Conservation (phyloP, 2,329 filamentous ascomycete genomes). For the Penicillium digitatum region DNA sequence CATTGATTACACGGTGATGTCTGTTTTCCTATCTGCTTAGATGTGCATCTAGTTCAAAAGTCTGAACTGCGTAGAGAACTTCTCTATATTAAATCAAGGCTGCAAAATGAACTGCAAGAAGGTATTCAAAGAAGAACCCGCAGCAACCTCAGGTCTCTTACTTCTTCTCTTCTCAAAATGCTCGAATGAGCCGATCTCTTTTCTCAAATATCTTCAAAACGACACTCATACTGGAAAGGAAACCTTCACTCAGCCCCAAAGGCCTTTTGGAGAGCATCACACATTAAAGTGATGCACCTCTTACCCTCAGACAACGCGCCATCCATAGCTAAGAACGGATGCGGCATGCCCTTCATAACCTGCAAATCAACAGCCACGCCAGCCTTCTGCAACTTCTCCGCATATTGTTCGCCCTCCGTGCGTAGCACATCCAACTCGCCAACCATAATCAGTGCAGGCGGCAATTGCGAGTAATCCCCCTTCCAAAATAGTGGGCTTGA, state of each 20-base stretch:
- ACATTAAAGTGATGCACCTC: conserved; percentile 49
- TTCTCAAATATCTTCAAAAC: background rate
- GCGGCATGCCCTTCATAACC: conserved; percentile 54
- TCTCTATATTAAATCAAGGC: too few relatives aligned
- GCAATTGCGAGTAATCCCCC: conserved; percentile 50
- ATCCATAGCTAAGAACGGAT: conserved; percentile 59
- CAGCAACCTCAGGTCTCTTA: too few relatives aligned
- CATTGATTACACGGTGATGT: too few relatives aligned
- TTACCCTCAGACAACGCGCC: conserved; percentile 51
- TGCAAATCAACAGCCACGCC: conserved; percentile 50
- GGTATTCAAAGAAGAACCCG: too few relatives aligned
- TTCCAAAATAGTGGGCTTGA: conserved; percentile 53
- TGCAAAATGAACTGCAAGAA: too few relatives aligned
- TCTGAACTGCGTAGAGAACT: too few relatives aligned
- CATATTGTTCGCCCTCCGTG: conserved; percentile 53
- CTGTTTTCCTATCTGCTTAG: too few relatives aligned
- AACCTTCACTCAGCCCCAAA: conserved; percentile 31
- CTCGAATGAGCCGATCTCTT: background rate
- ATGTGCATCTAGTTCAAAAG: too few relatives aligned
- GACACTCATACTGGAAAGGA: background rate
- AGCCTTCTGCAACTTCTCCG: conserved; percentile 44
- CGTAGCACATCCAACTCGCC: conserved; percentile 57
- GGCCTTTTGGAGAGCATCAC: conserved; percentile 34
- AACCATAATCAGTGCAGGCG: conserved; percentile 52
- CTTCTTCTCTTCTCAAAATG: background rate